These are phyloP conservation scores for Persicaria maculosa DNA, from an alignment of 148 eudicot genomes.

Conservation along the genomic window DNA sequence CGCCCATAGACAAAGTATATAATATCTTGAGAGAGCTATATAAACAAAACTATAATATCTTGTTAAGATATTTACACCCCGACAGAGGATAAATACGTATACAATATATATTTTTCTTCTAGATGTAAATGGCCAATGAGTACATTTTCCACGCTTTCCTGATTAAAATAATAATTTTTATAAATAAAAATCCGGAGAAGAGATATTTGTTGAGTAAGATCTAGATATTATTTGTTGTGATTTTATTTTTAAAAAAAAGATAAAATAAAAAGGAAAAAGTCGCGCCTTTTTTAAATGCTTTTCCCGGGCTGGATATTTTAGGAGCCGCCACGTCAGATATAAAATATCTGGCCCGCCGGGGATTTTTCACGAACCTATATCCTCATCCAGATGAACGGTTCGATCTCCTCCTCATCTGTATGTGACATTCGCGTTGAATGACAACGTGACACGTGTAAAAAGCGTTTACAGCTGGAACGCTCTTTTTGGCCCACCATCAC, in stretches of 20 bases:
- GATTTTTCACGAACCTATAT: neutral
- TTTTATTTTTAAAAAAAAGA: neutral
- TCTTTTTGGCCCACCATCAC: conserved; percentile 11
- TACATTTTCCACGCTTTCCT: neutral
- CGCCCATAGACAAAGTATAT: neutral
- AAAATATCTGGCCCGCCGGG: neutral
- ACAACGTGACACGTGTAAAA: conserved; percentile 9
- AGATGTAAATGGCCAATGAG: neutral
- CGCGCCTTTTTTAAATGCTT: neutral
- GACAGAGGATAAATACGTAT: neutral
- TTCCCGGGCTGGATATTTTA: neutral
- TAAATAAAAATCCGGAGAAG: neutral
- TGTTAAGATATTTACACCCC: neutral
- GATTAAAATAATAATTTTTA: too few relatives aligned
- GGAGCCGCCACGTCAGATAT: neutral
- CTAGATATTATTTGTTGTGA: neutral
- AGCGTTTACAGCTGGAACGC: conserved; percentile 4
- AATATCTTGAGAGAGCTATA: too few relatives aligned
- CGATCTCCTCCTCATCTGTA: neutral
- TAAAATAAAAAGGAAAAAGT: neutral
- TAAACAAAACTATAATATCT: neutral
- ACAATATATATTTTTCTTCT: neutral
- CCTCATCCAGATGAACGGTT: neutral
- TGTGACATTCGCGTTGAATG: conserved; percentile 1
- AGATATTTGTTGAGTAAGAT: neutral